Evolutionary conservation across 352 stramenopile species (phyloP).

Genomic region (Pythium grandisporangium): DNA sequence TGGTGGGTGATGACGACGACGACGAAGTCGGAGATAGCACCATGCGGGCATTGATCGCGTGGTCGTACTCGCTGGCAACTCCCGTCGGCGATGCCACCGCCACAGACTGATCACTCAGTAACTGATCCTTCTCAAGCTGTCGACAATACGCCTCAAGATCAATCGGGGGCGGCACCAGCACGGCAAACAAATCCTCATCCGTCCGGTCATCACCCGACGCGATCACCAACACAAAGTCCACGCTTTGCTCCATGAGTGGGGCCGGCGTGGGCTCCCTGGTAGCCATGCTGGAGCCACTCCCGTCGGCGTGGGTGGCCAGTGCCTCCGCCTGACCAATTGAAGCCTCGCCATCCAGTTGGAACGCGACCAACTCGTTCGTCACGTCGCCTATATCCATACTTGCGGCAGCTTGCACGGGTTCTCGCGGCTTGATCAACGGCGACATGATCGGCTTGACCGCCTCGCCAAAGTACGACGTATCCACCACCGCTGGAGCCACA

Average conservation of each 20-base stretch:
- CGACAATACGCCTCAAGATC: slow-evolving; percentile 73
- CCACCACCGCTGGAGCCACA: slow-evolving; percentile 37
- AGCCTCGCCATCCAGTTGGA: slow-evolving; percentile 6
- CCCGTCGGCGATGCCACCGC: too few species aligned
- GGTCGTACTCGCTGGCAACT: too few species aligned
- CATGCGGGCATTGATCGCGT: too few species aligned
- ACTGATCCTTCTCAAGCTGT: slow-evolving; percentile 65
- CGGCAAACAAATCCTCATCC: slow-evolving; percentile 76
- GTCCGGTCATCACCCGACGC: slow-evolving; percentile 73
- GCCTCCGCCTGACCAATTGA: not conserved
- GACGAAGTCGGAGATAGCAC: too few species aligned
- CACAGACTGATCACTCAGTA: too few species aligned
- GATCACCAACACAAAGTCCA: slow-evolving; percentile 83
- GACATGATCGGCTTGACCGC: slow-evolving; percentile 27
- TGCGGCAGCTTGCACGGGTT: slow-evolving; percentile 5
- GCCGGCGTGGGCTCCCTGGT: not conserved
- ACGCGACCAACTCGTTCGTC: slow-evolving; percentile 7
- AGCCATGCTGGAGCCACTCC: not conserved
- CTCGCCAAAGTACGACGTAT: slow-evolving; percentile 69
- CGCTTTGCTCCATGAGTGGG: slow-evolving; percentile 15
- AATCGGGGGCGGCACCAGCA: slow-evolving; percentile 70
- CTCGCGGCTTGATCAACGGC: slow-evolving; percentile 30
- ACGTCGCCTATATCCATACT: slow-evolving; percentile 11
- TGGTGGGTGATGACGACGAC: too few species aligned
- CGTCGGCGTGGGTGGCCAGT: slow-evolving; percentile 3